Evolutionary conservation across 1,284 basidiomycete species (phyloP).

Genomic region (Ustilago tritici): DNA sequence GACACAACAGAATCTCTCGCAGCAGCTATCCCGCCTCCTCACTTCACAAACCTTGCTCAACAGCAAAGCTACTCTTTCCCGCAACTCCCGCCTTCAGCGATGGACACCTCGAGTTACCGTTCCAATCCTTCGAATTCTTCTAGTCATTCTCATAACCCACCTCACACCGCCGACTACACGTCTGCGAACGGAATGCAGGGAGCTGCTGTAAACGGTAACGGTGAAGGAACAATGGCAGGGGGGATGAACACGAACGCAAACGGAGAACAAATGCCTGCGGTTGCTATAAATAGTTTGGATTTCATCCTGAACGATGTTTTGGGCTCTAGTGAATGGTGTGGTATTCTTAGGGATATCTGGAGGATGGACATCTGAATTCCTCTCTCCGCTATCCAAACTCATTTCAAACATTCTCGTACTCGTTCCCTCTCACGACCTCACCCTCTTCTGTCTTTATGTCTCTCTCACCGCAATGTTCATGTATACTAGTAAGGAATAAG

Average conservation of each 20-base stretch:
- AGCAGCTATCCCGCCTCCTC: conserved; percentile 14
- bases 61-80: conserved; percentile 2
- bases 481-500: not conserved
- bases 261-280: not conserved
- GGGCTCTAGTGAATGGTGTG: conserved; percentile 33
- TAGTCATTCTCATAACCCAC: conserved; percentile 17
- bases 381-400: not conserved
- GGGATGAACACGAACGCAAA: not conserved
- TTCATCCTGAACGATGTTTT: conserved; percentile 46
- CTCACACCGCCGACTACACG: not conserved
- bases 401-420: not conserved
- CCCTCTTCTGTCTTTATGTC: not conserved
- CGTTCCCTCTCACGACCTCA: too few species aligned
- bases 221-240: not conserved
- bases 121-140: conserved; percentile 15
- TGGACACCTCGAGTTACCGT: not conserved
- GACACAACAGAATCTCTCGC: conserved; percentile 30
- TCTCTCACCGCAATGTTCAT: not conserved
- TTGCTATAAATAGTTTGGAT: conserved; percentile 30
- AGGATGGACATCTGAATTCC: conserved; percentile 28
- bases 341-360: conserved; percentile 44
- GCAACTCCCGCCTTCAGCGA: not conserved
- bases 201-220: not conserved
- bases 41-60: not conserved
- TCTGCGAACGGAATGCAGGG: not conserved